Percentiles rank a stretch among this genome's conserved stretches.
Evolutionary conservation across 345 rosid species (phyloP).

Genomic region (Rhodomyrtus tomentosa): DNA sequence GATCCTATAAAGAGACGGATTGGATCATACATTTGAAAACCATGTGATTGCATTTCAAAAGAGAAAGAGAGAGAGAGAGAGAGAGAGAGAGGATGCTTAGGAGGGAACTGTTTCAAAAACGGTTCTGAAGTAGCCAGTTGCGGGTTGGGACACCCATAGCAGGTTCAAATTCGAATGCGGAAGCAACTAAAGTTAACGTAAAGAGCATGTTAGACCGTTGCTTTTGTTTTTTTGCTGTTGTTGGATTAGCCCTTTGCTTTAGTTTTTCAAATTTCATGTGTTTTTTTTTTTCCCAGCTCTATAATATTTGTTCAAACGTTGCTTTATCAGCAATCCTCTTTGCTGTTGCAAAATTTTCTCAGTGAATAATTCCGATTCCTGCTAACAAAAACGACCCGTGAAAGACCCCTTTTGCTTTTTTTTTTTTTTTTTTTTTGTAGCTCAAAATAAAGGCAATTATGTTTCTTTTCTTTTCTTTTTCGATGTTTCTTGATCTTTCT

Average conservation of each 20-base stretch:
- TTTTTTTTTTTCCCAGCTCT: background rate
- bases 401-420: conserved; percentile 35
- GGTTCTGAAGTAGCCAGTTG: background rate
- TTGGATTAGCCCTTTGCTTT: conserved; percentile 3
- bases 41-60: background rate
- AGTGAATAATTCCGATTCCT: conserved; percentile 16
- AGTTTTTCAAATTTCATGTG: conserved; percentile 23
- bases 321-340: conserved; percentile 1
- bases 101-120: conserved; percentile 38
- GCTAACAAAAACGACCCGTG: conserved; percentile 28
- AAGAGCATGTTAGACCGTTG: conserved; percentile 29
- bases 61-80: background rate
- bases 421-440: too few species aligned
- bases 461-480: conserved; percentile 9
- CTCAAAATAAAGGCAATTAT: conserved; percentile 13
- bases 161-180: conserved; percentile 33
- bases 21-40: background rate
- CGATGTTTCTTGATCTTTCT: background rate
- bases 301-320: background rate
- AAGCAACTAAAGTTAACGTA: conserved; percentile 23
- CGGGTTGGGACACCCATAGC: conserved; percentile 1
- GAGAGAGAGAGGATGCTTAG: conserved; percentile 3
- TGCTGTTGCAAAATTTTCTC: conserved; percentile 4
- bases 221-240: conserved; percentile 5
- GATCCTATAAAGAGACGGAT: background rate